Percentiles rank a stretch among this genome's conserved stretches.
Conservation (phyloP, 164 flowering plant species). For the Stephania cephalantha region DNA sequence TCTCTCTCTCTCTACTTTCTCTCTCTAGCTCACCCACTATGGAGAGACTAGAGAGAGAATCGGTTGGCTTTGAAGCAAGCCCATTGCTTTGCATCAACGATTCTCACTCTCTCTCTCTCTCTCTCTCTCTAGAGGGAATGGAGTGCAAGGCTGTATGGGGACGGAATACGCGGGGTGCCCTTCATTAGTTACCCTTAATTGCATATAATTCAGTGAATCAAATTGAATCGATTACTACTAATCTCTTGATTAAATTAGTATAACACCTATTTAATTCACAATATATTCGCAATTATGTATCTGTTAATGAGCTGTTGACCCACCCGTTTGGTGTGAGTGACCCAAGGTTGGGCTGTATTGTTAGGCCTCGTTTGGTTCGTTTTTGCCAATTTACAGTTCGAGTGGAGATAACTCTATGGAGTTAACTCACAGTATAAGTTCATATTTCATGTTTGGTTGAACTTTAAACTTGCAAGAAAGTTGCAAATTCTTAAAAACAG, state of each 20-base stretch:
- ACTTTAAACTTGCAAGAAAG: too few relatives aligned
- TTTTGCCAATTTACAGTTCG: too few relatives aligned
- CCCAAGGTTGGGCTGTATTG: too few relatives aligned
- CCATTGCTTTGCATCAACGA: conserved; percentile 40
- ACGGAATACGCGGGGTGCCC: conserved; percentile 41
- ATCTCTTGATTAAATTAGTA: background rate
- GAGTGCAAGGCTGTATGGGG: conserved; percentile 56
- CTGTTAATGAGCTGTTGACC: conserved; percentile 7
- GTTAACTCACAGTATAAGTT: too few relatives aligned
- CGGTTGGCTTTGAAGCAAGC: conserved; percentile 37
- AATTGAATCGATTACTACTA: background rate
- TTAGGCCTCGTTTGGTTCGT: too few relatives aligned
- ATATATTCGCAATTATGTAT: background rate
- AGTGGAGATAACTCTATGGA: too few relatives aligned
- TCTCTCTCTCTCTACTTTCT: conserved; percentile 2
- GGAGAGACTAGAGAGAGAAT: conserved; percentile 26
- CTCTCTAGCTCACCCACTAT: conserved; percentile 1
- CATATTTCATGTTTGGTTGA: too few relatives aligned
- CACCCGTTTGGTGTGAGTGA: background rate
- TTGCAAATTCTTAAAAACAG: too few relatives aligned
- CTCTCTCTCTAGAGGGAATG: conserved; percentile 23
- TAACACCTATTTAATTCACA: background rate
- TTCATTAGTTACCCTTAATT: conserved; percentile 6
- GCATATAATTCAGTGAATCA: background rate
- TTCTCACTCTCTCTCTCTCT: conserved; percentile 8